These are phyloP conservation scores for Botrytis aclada DNA, from an alignment of 2,329 filamentous ascomycete species.

Conservation along the genomic window DNA sequence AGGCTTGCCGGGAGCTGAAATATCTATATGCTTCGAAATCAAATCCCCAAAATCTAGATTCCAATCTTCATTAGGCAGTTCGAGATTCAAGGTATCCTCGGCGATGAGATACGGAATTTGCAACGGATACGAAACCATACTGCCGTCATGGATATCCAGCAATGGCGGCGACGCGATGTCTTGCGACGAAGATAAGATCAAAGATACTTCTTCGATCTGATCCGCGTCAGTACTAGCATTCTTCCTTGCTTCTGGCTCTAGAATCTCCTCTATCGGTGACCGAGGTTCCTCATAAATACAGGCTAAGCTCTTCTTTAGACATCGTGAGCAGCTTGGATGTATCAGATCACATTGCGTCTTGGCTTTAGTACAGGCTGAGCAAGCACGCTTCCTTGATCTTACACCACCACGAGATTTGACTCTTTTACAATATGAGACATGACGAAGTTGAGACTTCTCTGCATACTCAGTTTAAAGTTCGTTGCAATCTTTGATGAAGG, in stretches of 20 bases:
- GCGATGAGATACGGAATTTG: neutral
- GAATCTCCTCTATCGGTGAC: neutral
- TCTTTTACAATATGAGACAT: conserved; percentile 26
- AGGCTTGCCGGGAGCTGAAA: neutral
- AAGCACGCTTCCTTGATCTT: conserved; percentile 26
- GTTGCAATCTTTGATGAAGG: neutral
- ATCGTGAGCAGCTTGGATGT: conserved; percentile 25
- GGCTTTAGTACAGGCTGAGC: conserved; percentile 23
- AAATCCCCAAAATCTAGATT: neutral
- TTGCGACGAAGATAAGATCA: neutral
- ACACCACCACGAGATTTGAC: conserved; percentile 12
- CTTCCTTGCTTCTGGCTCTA: no score
- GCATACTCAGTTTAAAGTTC: neutral
- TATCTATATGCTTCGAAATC: neutral
- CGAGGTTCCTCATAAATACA: conserved; percentile 20
- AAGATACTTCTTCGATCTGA: neutral
- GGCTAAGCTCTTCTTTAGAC: conserved; percentile 16
- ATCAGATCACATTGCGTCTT: conserved; percentile 27
- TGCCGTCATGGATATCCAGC: neutral
- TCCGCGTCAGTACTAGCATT: neutral
- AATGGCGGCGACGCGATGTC: neutral
- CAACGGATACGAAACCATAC: neutral
- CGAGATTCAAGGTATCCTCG: neutral
- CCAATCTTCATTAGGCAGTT: neutral
- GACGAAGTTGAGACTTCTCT: conserved; percentile 26